Evolutionary conservation across 331 rosid species (phyloP), one percentile per base, ranked within the genome.

Genomic region (Quercus lobata): DNA sequence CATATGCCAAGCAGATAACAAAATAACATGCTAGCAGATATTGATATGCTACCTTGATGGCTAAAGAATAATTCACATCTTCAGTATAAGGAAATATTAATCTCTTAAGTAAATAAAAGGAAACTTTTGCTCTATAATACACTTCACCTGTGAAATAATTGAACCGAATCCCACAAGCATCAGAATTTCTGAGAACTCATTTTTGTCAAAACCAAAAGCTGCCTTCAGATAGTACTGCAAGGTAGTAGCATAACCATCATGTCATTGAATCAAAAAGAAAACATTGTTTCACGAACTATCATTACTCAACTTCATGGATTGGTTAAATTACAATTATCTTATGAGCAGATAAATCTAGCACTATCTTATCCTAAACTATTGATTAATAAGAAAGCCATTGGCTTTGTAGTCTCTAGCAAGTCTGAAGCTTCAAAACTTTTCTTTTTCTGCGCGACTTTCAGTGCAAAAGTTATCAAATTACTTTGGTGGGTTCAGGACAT

Each of bases 151-250:
- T 80, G 94, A 91, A 77, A 92, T 72, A 71, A 93, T 93, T 44
- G 97, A 89, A 73, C 94, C 94, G 19, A 91, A 56, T 57, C 92
- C 97, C 10, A 91, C 93, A 73, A 90, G 76, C 92, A 84, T 84
- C 73, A 83, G 72, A 74, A 93, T 87, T 86, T 93, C 92, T 17
- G 92, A 84, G 86, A 89, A 86, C 82, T 93, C 92, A 76, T 88
- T 91, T 80, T 93, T 93, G 85, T 90, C 77, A 77, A 89, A 93
- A 27, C 93, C 91, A 70, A 91, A 93, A 73, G 71, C 88, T 18
- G 94, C 92, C 84, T 93, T 93, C 83, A 93, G 80, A 81, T 91
- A 93, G 90, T 89, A 93, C 94, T 91, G 92, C 89, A 84, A 72
- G 14, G n/a, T 58, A 41, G 74, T 81, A 56, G 29, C 70, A 76